phyloP scores from a whole-genome alignment of 2,329 filamentous ascomycete species.

The Venturia aucupariae region DNA sequence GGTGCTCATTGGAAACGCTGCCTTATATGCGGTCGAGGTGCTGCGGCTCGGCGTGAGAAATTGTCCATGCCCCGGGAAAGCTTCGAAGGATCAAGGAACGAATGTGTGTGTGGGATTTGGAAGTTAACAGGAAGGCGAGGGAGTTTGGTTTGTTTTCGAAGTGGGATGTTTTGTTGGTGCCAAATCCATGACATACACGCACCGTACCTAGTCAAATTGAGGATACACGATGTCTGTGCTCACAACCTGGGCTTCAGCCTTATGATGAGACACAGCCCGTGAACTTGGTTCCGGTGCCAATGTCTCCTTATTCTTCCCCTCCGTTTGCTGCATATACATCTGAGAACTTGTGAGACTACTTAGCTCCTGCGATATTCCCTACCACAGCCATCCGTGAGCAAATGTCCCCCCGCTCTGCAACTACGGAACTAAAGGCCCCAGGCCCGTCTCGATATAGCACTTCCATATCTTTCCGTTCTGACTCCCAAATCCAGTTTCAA shows the following conservation, averaged over 20 bases:
- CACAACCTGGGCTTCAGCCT: slow-evolving; percentile 3
- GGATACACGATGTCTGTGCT: neutral
- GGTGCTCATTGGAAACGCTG: slow-evolving; percentile 21
- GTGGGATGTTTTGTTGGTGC: neutral
- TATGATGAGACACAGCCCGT: neutral
- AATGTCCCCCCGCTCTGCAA: neutral
- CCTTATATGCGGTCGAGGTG: neutral
- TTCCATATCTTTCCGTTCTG: neutral
- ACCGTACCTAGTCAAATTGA: neutral
- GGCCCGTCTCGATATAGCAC: no score
- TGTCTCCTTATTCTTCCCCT: neutral
- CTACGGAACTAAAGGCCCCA: no score
- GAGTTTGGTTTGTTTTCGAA: neutral
- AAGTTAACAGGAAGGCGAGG: neutral
- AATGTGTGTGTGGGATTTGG: neutral
- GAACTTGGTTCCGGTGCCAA: neutral
- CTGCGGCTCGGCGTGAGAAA: slow-evolving; percentile 21
- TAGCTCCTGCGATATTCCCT: neutral
- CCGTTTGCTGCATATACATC: neutral
- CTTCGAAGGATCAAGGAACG: neutral
- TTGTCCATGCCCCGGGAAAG: neutral
- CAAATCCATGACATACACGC: neutral
- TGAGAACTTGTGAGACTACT: neutral
- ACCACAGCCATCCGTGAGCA: no score
- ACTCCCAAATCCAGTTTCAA: neutral